Evolutionary conservation across 2,329 filamentous ascomycete genomes (phyloP).

Genomic region (Cladobotryum protrusum): DNA sequence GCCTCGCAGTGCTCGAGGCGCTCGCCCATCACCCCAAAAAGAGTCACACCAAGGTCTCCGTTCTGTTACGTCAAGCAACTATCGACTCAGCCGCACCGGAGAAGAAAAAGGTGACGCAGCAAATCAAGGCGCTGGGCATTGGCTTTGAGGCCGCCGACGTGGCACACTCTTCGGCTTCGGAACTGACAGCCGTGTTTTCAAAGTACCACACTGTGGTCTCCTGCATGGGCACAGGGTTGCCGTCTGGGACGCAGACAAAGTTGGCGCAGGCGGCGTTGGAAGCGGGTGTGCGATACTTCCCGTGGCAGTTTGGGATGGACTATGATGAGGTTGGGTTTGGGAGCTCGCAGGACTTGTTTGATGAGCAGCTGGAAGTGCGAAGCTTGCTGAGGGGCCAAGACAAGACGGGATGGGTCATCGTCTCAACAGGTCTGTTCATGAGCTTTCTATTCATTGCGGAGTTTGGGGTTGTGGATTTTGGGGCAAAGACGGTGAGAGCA

Average conservation of each 20-base stretch:
- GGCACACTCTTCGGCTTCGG: conserved; percentile 26
- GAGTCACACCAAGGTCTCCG: conserved; percentile 34
- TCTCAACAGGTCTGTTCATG: conserved; percentile 66
- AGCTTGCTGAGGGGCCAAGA: conserved; percentile 36
- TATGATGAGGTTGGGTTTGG: conserved; percentile 58
- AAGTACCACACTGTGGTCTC: conserved; percentile 50
- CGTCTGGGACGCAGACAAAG: conserved; percentile 50
- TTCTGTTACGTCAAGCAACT: conserved; percentile 48
- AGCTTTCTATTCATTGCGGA: conserved; percentile 59
- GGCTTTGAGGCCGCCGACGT: conserved; percentile 40
- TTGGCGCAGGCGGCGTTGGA: conserved; percentile 49
- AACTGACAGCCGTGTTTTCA: conserved; percentile 38
- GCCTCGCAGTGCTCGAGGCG: conserved; percentile 46
- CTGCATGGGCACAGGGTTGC: conserved; percentile 54
- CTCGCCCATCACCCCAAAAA: conserved; percentile 42
- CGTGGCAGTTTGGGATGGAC: conserved; percentile 70
- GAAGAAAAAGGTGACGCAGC: conserved; percentile 29
- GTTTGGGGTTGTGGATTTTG: conserved; percentile 57
- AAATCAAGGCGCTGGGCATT: conserved; percentile 33
- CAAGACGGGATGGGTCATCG: conserved; percentile 52
- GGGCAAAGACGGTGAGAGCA: conserved; percentile 38
- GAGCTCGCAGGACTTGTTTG: conserved; percentile 58
- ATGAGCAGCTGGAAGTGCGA: conserved; percentile 59
- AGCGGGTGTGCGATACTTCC: conserved; percentile 50
- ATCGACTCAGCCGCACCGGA: conserved; percentile 32